A percentile compares a stretch with the other conserved stretches of the same genome.
Conservation (phyloP, 2,329 filamentous ascomycete species). For the Dactylellina drechsleri region DNA sequence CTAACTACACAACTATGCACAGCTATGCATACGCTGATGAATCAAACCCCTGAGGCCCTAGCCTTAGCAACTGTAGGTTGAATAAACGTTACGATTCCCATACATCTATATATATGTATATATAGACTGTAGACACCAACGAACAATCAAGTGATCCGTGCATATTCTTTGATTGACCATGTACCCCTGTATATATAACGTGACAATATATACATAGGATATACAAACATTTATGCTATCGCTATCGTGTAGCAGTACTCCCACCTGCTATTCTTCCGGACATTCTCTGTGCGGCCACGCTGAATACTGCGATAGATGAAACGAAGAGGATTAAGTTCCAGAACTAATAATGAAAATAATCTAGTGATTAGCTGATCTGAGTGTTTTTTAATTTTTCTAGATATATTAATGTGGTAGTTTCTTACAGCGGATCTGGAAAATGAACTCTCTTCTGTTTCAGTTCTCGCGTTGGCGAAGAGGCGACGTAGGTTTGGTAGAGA, state of each 20-base stretch:
- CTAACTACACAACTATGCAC: too few species aligned
- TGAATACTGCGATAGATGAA: slow-evolving; percentile 93
- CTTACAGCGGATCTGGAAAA: slow-evolving; percentile 89
- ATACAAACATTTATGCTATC: not conserved
- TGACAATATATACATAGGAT: not conserved
- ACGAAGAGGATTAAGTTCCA: slow-evolving; percentile 98
- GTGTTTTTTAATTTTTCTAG: too few species aligned
- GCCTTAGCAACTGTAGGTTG: too few species aligned
- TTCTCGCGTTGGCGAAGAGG: slow-evolving; percentile 92
- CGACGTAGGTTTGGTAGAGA: slow-evolving; percentile 93
- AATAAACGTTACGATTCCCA: too few species aligned
- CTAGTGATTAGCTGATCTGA: too few species aligned
- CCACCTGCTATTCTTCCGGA: slow-evolving; percentile 34
- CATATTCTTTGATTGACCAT: not conserved
- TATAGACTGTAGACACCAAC: too few species aligned
- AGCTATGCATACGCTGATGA: too few species aligned
- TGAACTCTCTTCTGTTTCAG: slow-evolving; percentile 91
- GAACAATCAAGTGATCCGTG: not conserved
- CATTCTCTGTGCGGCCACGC: slow-evolving; percentile 89
- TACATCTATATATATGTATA: too few species aligned
- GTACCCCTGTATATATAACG: not conserved
- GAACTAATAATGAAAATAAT: slow-evolving; percentile 71
- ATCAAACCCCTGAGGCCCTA: too few species aligned
- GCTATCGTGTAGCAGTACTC: slow-evolving; percentile 9
- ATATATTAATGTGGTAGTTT: too few species aligned